Conservation (phyloP, 2,329 filamentous ascomycete genomes). For the Neofusicoccum umdonicola region DNA sequence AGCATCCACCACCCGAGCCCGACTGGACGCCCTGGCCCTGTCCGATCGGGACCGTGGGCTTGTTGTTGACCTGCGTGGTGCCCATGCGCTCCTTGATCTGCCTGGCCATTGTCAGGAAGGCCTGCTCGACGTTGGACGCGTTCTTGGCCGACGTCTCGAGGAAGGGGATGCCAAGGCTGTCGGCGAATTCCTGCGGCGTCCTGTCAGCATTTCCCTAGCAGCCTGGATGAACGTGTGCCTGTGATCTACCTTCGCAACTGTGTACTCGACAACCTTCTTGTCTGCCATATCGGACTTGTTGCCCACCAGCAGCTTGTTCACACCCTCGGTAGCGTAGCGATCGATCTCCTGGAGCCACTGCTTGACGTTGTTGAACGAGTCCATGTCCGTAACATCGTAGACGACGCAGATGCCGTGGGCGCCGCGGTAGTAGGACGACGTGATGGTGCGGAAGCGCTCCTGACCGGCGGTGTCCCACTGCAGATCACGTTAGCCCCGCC, state of each 20-base stretch:
- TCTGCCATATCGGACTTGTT: conserved; percentile 99
- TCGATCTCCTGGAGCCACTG: conserved; percentile 99
- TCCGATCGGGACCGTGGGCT: conserved; percentile 94
- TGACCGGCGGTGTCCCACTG: conserved; percentile 99
- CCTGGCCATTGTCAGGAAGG: conserved; percentile 99
- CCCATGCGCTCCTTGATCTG: conserved; percentile 99
- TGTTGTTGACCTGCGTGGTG: conserved; percentile 95
- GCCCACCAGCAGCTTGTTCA: conserved; percentile 98
- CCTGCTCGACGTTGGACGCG: conserved; percentile 98
- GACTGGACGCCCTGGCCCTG: conserved; percentile 92
- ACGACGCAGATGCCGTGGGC: conserved; percentile 99
- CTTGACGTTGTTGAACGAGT: conserved; percentile 99
- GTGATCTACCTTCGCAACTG: conserved; percentile 84
- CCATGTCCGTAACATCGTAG: conserved; percentile 99
- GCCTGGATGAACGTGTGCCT: neutral
- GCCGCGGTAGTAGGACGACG: conserved; percentile 98
- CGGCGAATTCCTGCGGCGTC: conserved; percentile 80
- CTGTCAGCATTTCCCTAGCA: conserved; percentile 20
- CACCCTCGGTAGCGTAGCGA: conserved; percentile 96
- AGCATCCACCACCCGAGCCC: conserved; percentile 82
- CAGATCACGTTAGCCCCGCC: conserved; percentile 22
- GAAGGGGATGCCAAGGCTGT: conserved; percentile 98
- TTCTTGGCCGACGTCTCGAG: conserved; percentile 99
- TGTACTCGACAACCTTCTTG: conserved; percentile 99
- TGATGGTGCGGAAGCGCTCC: conserved; percentile 99